phyloP scores from a whole-genome alignment of 2,329 filamentous ascomycete species.

The Microascus cirrosus region DNA sequence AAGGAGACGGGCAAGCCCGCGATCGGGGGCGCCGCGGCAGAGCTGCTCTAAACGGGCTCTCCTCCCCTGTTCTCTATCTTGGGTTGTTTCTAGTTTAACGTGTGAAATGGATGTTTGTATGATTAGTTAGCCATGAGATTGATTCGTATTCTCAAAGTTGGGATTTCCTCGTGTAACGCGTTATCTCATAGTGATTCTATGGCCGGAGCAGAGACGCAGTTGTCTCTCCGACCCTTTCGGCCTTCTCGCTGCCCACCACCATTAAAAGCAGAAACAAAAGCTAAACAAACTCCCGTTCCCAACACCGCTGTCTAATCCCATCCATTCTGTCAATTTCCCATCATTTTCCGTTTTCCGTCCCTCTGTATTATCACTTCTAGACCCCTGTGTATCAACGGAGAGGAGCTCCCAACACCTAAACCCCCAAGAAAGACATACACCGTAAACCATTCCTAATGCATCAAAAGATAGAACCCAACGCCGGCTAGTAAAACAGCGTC shows the following conservation, averaged over 20 bases:
- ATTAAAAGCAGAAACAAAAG: neutral
- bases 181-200: neutral
- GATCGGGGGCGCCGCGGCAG: constrained; percentile 70
- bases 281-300: neutral
- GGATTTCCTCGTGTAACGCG: neutral
- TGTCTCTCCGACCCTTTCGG: neutral
- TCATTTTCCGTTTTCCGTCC: neutral
- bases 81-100: neutral
- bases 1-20: constrained; percentile 88
- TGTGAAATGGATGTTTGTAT: neutral
- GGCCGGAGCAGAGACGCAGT: neutral
- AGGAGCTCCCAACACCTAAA: neutral
- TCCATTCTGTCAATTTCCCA: too few species aligned
- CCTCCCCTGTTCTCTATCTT: neutral
- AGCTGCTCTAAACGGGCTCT: constrained; percentile 38
- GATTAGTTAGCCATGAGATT: neutral
- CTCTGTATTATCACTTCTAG: neutral
- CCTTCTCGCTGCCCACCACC: neutral
- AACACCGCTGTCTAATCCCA: neutral
- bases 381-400: neutral
- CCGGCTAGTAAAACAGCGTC: constrained; percentile 24
- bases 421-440: neutral
- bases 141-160: neutral
- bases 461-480: neutral
- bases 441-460: too few species aligned